Evolutionary conservation across 176 grass and related monocot genomes (phyloP), one percentile per base, ranked within the genome.

Genomic region (Oryza australiensis): DNA sequence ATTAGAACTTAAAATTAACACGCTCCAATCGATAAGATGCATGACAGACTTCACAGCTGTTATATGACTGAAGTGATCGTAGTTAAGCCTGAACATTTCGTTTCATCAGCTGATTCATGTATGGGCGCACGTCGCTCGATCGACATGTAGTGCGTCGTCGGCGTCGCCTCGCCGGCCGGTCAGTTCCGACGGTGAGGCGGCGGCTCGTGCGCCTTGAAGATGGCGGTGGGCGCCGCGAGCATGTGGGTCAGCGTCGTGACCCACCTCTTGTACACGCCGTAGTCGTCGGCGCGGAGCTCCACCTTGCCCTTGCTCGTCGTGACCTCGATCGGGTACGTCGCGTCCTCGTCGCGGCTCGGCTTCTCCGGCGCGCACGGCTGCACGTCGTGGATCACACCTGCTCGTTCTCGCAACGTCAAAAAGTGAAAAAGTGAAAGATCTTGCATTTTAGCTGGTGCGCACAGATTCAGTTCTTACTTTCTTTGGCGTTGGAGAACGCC

Each of bases 201-300:
- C 12, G 43, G 3, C 11, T 57, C 46, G 45, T 64, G 26, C 62
- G 42, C 73, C n/a, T 62, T n/a, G 78, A 23, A 77, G 60, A 98
- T 75, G 12, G 90, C 90, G 85, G 87, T 91, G 49, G 96, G 93
- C 62, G 92, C 72, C 27, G 85, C 86, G 60, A 99, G 80, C 93
- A 99, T 95, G 88, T 99, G 91, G 48, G 83, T 95, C 73, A 99
- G 80, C 12, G 96, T 91, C 37, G 85, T 91, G 68, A 99, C 85
- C 96, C 96, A 99, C 83, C 94, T 88, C 87, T 93, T 99, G 91
- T 93, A 95, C 34, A 87, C 63, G 33, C 80, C 75, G 67, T 95
- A 91, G 76, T 99, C 88, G 82, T 88, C 85, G 68, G 92, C 77
- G 79, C 94, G 92, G 67, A 99, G 90, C 79, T 90, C 84, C 81